Percentiles rank a stretch among this genome's conserved stretches.
Evolutionary conservation across 306 rosid genomes (phyloP).

Genomic region (Malus asiatica): DNA sequence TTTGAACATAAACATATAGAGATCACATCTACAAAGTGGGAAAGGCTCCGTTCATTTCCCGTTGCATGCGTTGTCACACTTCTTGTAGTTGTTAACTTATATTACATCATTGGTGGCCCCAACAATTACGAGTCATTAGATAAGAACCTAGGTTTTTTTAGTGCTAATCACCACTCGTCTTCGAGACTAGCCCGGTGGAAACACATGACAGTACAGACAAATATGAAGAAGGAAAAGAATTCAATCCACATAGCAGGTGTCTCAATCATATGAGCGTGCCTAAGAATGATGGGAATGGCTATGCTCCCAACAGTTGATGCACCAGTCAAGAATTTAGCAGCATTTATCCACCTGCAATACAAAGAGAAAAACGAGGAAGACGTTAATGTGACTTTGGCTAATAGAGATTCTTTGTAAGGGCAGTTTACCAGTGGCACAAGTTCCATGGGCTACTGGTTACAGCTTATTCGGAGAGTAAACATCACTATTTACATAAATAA

Average conservation of each 20-base stretch:
- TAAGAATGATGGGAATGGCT: conserved; percentile 89
- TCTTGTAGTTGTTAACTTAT: not conserved
- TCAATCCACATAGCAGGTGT: conserved; percentile 96
- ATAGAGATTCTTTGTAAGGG: not conserved
- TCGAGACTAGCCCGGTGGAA: conserved; percentile 93
- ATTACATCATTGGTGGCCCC: conserved; percentile 6
- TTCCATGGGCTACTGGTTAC: not conserved
- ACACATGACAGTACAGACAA: conserved; percentile 80
- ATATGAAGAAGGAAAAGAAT: conserved; percentile 83
- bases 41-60: conserved; percentile 9
- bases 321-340: conserved; percentile 93
- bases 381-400: not conserved
- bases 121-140: conserved; percentile 8
- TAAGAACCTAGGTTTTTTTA: not conserved
- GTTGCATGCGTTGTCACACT: conserved; percentile 1
- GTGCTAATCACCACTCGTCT: conserved; percentile 67
- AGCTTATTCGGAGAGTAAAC: not conserved
- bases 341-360: conserved; percentile 80
- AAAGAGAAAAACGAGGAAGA: not conserved
- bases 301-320: conserved; percentile 85
- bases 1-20: not conserved
- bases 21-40: conserved; percentile 33
- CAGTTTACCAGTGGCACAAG: not conserved
- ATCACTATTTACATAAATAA: not conserved
- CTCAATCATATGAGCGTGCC: conserved; percentile 86